phyloP scores from a whole-genome alignment of 805 yeast species.

The Suhomyces prunicola region DNA sequence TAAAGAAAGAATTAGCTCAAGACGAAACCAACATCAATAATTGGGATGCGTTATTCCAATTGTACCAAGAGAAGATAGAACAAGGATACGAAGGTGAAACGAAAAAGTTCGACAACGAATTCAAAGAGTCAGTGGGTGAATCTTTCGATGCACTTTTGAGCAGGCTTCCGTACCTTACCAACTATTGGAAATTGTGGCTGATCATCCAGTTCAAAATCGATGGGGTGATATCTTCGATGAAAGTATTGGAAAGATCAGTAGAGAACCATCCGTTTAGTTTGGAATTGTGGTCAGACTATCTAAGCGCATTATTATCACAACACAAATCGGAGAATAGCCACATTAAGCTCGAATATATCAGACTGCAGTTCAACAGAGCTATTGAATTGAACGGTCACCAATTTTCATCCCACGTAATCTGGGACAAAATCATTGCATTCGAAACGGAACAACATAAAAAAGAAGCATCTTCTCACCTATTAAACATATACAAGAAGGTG shows the following conservation, averaged over 20 bases:
- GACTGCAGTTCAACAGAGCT: conserved; percentile 48
- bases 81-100: conserved; percentile 9
- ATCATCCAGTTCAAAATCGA: conserved; percentile 53
- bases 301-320: conserved; percentile 46
- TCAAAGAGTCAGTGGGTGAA: conserved; percentile 15
- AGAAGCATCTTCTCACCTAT: conserved; percentile 17
- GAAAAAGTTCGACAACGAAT: conserved; percentile 11
- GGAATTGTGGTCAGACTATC: conserved; percentile 68
- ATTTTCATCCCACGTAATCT: conserved; percentile 72
- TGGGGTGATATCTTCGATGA: conserved; percentile 52
- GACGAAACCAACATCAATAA: conserved; percentile 31
- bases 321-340: conserved; percentile 27
- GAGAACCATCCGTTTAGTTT: conserved; percentile 53
- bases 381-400: conserved; percentile 57
- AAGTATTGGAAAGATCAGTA: conserved; percentile 43
- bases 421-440: conserved; percentile 76
- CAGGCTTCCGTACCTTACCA: conserved; percentile 56
- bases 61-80: conserved; percentile 21
- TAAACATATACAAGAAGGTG: conserved; percentile 43
- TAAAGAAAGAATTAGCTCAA: conserved; percentile 4
- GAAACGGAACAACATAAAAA: conserved; percentile 35
- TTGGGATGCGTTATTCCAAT: conserved; percentile 39
- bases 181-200: conserved; percentile 62
- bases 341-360: conserved; percentile 24
- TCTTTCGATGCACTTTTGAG: conserved; percentile 37